phyloP scores from a whole-genome alignment of 805 yeast species.

The Teunomyces kruisii region DNA sequence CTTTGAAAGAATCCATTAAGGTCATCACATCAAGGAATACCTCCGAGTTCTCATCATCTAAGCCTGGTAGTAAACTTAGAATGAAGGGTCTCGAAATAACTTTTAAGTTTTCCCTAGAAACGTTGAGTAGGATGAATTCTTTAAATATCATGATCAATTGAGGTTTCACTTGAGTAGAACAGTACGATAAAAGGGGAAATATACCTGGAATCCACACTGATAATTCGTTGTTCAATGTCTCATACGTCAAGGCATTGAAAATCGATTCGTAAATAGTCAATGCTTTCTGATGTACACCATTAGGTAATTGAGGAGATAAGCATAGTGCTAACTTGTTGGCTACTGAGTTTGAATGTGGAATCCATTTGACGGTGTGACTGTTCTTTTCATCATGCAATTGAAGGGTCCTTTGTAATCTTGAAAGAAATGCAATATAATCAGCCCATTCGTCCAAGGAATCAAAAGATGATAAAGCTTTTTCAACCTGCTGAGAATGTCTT shows the following conservation, averaged over 20 bases:
- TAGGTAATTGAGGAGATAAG: constrained; percentile 76
- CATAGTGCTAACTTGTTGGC: constrained; percentile 77
- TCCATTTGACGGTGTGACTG: constrained; percentile 37
- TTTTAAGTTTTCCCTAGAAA: constrained; percentile 48
- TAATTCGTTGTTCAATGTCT: constrained; percentile 54
- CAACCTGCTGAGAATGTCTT: constrained; percentile 65
- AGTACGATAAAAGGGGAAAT: constrained; percentile 84
- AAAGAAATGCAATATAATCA: constrained; percentile 87
- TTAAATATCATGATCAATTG: constrained; percentile 64
- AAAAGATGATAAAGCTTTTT: constrained; percentile 70
- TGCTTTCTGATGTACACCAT: constrained; percentile 93
- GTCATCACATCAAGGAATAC: constrained; percentile 61
- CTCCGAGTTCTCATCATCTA: constrained; percentile 91
- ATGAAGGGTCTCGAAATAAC: constrained; percentile 66
- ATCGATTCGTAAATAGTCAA: constrained; percentile 72
- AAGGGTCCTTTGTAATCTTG: constrained; percentile 73
- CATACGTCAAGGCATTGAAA: constrained; percentile 61
- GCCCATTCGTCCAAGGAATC: constrained; percentile 96
- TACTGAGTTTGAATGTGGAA: constrained; percentile 68
- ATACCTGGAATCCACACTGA: constrained; percentile 88
- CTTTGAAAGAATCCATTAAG: constrained; percentile 60
- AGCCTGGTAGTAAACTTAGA: constrained; percentile 76
- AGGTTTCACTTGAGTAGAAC: constrained; percentile 86
- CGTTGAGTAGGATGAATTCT: constrained; percentile 47
- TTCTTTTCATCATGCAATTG: constrained; percentile 25